Conservation (phyloP, 2,329 filamentous ascomycete genomes). For the Tolypocladium ovalisporum region DNA sequence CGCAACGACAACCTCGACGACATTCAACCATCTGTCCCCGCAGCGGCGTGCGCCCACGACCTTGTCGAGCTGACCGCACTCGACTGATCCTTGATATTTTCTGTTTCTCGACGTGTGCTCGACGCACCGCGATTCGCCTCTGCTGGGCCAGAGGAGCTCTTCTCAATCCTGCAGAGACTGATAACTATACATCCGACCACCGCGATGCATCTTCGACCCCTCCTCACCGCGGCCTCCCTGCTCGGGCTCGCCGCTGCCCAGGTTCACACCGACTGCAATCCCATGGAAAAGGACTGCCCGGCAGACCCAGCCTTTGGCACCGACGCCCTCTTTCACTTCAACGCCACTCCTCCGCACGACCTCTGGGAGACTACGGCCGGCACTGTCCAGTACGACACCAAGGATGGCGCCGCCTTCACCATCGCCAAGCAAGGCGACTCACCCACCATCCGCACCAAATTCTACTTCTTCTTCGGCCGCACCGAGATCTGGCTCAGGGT, state of each 20-base stretch:
- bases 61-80: not conserved
- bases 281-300: constrained; percentile 58
- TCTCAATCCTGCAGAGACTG: not conserved
- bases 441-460: constrained; percentile 67
- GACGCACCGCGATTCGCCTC: not conserved
- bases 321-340: constrained; percentile 53
- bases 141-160: not conserved
- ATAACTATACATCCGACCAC: not conserved
- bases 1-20: not conserved
- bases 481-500: constrained; percentile 72
- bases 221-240: constrained; percentile 25
- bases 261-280: constrained; percentile 69
- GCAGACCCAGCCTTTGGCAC: constrained; percentile 60
- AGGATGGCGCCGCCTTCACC: constrained; percentile 60
- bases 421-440: constrained; percentile 62
- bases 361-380: constrained; percentile 63
- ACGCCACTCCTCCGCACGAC: constrained; percentile 43
- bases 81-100: not conserved
- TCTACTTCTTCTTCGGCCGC: constrained; percentile 79
- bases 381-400: constrained; percentile 46
- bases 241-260: constrained; percentile 51
- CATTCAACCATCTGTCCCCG: not conserved
- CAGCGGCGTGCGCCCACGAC: not conserved
- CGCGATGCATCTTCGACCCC: constrained; percentile 7
- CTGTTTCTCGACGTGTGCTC: not conserved